A percentile compares a stretch with the other conserved stretches of the same genome.
Conservation (phyloP, 1,284 basidiomycete genomes). For the Sphagnurus paluster region DNA sequence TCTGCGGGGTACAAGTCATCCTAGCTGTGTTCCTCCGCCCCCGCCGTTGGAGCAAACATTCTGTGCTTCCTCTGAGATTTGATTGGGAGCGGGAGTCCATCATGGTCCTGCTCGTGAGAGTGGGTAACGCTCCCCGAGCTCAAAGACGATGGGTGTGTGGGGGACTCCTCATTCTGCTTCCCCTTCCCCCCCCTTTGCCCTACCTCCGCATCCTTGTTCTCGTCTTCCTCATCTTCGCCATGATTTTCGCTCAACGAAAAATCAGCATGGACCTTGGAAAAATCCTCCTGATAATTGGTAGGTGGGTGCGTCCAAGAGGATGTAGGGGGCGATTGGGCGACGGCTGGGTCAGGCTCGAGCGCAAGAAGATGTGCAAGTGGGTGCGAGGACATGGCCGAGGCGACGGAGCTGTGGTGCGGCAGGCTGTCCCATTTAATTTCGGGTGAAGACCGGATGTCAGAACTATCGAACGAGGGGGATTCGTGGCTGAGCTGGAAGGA, state of each 20-base stretch:
- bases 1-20: neutral
- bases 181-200: neutral
- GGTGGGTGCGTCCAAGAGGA: neutral
- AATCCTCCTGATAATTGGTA: neutral
- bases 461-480: neutral
- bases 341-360: neutral
- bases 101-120: neutral
- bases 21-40: neutral
- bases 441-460: neutral
- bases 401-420: neutral
- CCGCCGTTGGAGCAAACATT: neutral
- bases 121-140: neutral
- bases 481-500: neutral
- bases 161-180: neutral
- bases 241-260: neutral
- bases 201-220: too few relatives aligned
- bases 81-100: slow-evolving; percentile 3
- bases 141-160: neutral
- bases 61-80: slow-evolving; percentile 6
- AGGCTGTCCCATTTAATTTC: neutral
- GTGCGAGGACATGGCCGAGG: neutral
- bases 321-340: neutral
- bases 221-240: neutral
- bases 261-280: neutral
- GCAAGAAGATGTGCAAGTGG: neutral